Evolutionary conservation across 2,329 filamentous ascomycete genomes (phyloP), one percentile per base, ranked within the genome.

Genomic region (Sporothrix pallida): DNA sequence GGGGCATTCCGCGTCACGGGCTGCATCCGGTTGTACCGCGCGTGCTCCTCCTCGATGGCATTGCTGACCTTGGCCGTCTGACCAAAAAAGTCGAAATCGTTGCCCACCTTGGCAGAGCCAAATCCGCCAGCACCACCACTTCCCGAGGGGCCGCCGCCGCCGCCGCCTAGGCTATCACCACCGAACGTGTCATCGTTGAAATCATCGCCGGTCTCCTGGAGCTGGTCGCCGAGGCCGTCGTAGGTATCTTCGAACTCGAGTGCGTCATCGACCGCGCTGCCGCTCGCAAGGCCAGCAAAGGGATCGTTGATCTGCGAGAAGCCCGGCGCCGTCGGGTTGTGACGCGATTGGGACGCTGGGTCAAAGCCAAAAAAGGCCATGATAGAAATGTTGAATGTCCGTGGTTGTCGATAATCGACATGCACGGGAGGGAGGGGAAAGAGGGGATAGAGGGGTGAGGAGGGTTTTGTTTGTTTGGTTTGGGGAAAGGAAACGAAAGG

Each of bases 131-230:
- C 20, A 26, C 42, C n/a, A 2, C 31, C 56, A 12, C 71, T 48
- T 17, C 70, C 54, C 23, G 70, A 56, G 15, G 48, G 70, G 13
- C 62, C 37, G 12, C 54, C 44, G 44, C 72, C 46, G n/a, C 23
- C 62, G 12, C 56, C 67, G 17, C 63, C 71, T 8, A 70, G 82
- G 58, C 84, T 79, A 48, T 89, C 93, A 15, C 70, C 80, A 31
- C 89, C 93, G 80, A 99, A 99, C 1, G 96, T 99, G 81, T 98
- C 96, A 79, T 98, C 94, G 82, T 99, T 99, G 87, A 98, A 94
- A 70, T 89, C 94, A 85, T 99, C 96, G 79, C 95, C 93, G 23
- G 93, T 91, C 81, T 99, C 95, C 79, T 97, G 91, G 50, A 99
- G 90, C 81, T 93, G 90, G 80, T 97, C 93, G 73, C 94, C 96